Conservation (phyloP, 2,329 filamentous ascomycete genomes). For the Tolypocladium nubicola region DNA sequence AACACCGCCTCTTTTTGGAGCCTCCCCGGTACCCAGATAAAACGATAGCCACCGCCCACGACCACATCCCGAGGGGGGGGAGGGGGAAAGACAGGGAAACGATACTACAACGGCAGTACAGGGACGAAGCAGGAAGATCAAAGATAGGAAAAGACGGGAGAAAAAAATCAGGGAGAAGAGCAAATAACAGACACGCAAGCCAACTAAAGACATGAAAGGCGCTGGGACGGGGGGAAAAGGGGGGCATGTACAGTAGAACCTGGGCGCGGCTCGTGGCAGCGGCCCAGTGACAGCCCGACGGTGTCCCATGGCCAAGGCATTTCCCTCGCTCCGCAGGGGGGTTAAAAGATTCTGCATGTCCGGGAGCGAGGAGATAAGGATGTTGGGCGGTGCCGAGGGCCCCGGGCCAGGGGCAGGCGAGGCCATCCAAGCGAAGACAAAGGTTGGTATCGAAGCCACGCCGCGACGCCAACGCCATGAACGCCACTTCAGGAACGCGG, state of each 20-base stretch:
- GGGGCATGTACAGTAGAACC: neutral
- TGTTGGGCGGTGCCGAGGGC: neutral
- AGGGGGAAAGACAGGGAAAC: too few species aligned
- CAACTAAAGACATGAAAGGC: neutral
- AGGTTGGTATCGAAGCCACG: conserved; percentile 19
- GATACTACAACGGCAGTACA: neutral
- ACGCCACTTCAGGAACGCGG: conserved; percentile 13
- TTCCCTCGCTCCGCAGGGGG: neutral
- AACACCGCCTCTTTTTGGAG: neutral
- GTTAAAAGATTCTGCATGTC: neutral
- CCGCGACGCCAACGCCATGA: conserved; percentile 18
- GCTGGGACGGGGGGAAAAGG: neutral
- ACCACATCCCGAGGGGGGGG: too few species aligned
- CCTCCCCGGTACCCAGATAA: neutral
- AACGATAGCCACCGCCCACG: neutral
- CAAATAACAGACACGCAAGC: neutral
- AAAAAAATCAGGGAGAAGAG: neutral
- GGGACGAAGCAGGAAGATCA: neutral
- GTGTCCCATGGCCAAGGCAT: neutral
- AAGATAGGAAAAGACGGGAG: too few species aligned
- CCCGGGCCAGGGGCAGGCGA: neutral
- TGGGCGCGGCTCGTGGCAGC: neutral
- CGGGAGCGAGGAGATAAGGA: neutral
- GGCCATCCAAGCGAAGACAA: conserved; percentile 1
- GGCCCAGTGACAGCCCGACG: neutral